These are phyloP conservation scores for apple (Malus domestica) DNA, from an alignment of 306 rosid genomes.

Conservation along the genomic window ASM211411v1 NC_041801.1:22523501-22524000, in stretches of 20 bases:
- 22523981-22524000: constrained; percentile 19
- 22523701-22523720: constrained; percentile 57
- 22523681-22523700: constrained; percentile 76
- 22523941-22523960: constrained; percentile 48
- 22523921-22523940: constrained; percentile 56
- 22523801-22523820: constrained; percentile 50
- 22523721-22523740: constrained; percentile 45
- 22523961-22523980: constrained; percentile 5
- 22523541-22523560: constrained; percentile 71
- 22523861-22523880: constrained; percentile 70
- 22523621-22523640: constrained; percentile 59
- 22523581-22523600: constrained; percentile 66
- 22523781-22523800: constrained; percentile 66
- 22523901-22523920: constrained; percentile 36
- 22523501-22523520: background rate
- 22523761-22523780: constrained; percentile 82
- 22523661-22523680: constrained; percentile 77
- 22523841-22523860: constrained; percentile 66
- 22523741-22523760: constrained; percentile 58
- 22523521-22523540: constrained; percentile 76
- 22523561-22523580: constrained; percentile 76
- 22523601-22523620: constrained; percentile 71
- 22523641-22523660: constrained; percentile 59
- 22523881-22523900: constrained; percentile 29
- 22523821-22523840: constrained; percentile 47